A percentile compares a stretch with the other conserved stretches of the same genome.
phyloP scores from a whole-genome alignment of 2,329 filamentous ascomycete species.

The Exophiala dermatitidis region DNA sequence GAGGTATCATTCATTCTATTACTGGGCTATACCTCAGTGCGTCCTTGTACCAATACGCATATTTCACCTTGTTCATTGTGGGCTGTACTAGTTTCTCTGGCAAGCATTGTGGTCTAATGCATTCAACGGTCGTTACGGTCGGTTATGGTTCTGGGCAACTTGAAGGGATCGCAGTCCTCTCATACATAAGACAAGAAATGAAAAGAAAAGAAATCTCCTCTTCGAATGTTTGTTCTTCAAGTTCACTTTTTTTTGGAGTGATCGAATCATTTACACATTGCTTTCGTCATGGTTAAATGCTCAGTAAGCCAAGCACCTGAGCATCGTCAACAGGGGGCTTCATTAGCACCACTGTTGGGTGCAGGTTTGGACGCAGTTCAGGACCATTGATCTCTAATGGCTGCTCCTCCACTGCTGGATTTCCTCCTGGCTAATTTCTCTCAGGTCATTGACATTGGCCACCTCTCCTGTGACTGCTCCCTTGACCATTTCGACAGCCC shows the following conservation, averaged over 20 bases:
- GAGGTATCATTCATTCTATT: too few species aligned
- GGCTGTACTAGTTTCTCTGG: too few species aligned
- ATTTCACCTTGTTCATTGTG: too few species aligned
- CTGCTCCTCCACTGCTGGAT: conserved; percentile 33
- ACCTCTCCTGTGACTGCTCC: conserved; percentile 65
- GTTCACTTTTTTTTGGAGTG: not conserved
- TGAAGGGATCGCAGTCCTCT: not conserved
- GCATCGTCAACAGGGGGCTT: not conserved
- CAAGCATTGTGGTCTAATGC: too few species aligned
- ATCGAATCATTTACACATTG: not conserved
- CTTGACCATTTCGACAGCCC: conserved; percentile 65
- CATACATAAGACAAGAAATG: not conserved
- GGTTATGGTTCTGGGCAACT: too few species aligned
- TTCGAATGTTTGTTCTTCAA: not conserved
- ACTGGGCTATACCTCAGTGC: too few species aligned
- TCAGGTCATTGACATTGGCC: conserved; percentile 65
- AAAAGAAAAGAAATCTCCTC: not conserved
- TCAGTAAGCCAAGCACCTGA: not conserved
- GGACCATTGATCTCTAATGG: not conserved
- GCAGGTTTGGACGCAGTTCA: too few species aligned
- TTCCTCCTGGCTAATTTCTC: conserved; percentile 63
- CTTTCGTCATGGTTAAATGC: not conserved
- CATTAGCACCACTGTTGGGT: not conserved
- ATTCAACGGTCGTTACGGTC: too few species aligned
- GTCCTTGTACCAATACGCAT: too few species aligned